Conservation (phyloP, 371 early-diverging fungal genomes). For the Phascolomyces articulosus region DNA sequence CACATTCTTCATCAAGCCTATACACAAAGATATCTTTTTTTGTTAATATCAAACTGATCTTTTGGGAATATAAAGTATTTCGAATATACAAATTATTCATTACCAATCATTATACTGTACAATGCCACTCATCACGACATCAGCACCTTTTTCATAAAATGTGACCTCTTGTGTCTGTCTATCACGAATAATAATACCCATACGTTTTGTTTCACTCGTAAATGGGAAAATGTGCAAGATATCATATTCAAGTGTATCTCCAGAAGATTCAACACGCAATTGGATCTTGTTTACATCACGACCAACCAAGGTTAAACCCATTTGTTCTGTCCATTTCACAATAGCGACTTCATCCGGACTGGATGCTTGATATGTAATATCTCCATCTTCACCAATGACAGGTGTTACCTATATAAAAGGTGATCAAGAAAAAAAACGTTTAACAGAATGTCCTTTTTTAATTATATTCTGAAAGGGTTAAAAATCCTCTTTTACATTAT, state of each 20-base stretch:
- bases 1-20: slow-evolving; percentile 96
- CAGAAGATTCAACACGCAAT: slow-evolving; percentile 58
- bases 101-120: slow-evolving; percentile 96
- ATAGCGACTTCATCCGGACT: slow-evolving; percentile 99
- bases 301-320: slow-evolving; percentile 85
- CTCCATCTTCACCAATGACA: slow-evolving; percentile 54
- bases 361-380: slow-evolving; percentile 92
- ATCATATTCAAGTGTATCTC: slow-evolving; percentile 64
- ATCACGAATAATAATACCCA: slow-evolving; percentile 96
- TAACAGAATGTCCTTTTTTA: too few species aligned
- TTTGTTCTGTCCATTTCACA: slow-evolving; percentile 93
- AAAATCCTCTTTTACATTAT: slow-evolving; percentile 70
- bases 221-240: slow-evolving; percentile 97
- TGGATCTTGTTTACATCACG: slow-evolving; percentile 79
- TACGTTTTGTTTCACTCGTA: slow-evolving; percentile 97
- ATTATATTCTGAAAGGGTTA: too few species aligned
- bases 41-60: neutral
- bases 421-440: slow-evolving; percentile 3
- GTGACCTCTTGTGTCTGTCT: slow-evolving; percentile 66
- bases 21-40: neutral
- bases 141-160: slow-evolving; percentile 98
- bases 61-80: too few species aligned
- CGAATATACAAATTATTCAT: neutral
- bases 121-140: slow-evolving; percentile 93
- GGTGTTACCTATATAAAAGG: slow-evolving; percentile 46